Evolutionary conservation across 1,284 basidiomycete genomes (phyloP).

Genomic region (Trichosporon ovoides): DNA sequence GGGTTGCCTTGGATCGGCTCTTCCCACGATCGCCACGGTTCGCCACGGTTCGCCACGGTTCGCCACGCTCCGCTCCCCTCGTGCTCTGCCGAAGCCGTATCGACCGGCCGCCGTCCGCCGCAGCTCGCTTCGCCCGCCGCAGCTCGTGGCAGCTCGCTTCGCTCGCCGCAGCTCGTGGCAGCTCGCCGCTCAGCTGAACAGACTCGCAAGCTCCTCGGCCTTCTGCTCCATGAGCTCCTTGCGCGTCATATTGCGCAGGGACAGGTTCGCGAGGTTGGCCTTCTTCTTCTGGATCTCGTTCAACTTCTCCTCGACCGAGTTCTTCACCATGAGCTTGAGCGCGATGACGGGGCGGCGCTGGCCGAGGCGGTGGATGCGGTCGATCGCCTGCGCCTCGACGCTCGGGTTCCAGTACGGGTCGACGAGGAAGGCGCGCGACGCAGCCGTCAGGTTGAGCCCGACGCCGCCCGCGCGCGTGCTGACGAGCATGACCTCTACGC

Average conservation of each 20-base stretch:
- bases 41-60: too few species aligned
- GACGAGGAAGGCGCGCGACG: conserved; percentile 85
- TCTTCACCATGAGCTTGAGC: conserved; percentile 84
- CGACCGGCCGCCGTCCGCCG: too few species aligned
- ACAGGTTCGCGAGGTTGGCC: conserved; percentile 84
- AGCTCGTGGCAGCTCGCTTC: too few species aligned
- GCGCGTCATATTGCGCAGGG: conserved; percentile 71
- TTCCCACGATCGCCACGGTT: too few species aligned
- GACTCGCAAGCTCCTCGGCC: conserved; percentile 43
- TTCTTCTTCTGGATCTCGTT: conserved; percentile 92
- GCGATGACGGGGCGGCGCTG: conserved; percentile 87
- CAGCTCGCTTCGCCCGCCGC: too few species aligned
- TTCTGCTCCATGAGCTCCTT: conserved; percentile 75
- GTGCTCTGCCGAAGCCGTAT: too few species aligned
- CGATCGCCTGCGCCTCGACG: conserved; percentile 91
- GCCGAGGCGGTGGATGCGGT: conserved; percentile 89
- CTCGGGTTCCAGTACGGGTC: conserved; percentile 91
- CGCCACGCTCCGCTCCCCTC: too few species aligned
- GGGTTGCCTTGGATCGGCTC: too few species aligned
- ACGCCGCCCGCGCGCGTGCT: conserved; percentile 96
- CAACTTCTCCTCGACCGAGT: conserved; percentile 84
- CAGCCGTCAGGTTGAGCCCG: conserved; percentile 87
- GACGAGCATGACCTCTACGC: conserved; percentile 85
- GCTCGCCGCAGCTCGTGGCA: too few species aligned
- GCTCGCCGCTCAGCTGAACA: conserved; percentile 27